Evolutionary conservation across 495 filamentous ascomycete genomes (phyloP).

Genomic region (Annulohypoxylon moriforme): DNA sequence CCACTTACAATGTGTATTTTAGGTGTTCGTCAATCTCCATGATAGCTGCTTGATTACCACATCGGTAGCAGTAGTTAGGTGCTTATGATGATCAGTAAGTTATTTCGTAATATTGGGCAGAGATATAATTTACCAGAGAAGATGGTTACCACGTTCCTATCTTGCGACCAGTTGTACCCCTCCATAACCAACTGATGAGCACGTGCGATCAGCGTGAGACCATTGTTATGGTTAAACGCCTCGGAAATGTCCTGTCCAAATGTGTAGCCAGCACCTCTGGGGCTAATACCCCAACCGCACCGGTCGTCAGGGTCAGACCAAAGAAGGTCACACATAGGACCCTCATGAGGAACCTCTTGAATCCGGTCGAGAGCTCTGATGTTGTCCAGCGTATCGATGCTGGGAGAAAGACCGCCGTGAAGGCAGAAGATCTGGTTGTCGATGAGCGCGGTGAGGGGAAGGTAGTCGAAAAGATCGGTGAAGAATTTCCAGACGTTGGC

Average conservation of each 20-base stretch:
- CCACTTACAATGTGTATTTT: constrained; percentile 99
- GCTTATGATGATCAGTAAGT: constrained; percentile 61
- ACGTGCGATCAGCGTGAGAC: constrained; percentile 91
- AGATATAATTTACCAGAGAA: constrained; percentile 81
- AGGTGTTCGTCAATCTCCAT: constrained; percentile 99
- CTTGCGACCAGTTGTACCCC: constrained; percentile 98
- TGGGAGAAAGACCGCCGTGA: constrained; percentile 94
- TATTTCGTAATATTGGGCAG: background rate
- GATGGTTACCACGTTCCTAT: constrained; percentile 97
- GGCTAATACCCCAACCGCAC: constrained; percentile 98
- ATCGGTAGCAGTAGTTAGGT: constrained; percentile 97
- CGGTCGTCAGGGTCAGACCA: constrained; percentile 99
- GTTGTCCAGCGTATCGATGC: constrained; percentile 98
- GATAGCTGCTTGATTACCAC: constrained; percentile 98
- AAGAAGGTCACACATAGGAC: constrained; percentile 97
- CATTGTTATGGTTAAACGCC: constrained; percentile 99
- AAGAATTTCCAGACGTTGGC: constrained; percentile 99
- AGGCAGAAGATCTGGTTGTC: constrained; percentile 99
- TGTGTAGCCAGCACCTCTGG: constrained; percentile 96
- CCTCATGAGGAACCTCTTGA: constrained; percentile 98
- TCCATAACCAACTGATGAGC: constrained; percentile 99
- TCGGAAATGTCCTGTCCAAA: constrained; percentile 99
- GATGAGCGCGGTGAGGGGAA: constrained; percentile 96
- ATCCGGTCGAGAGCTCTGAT: constrained; percentile 95
- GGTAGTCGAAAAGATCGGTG: constrained; percentile 98